A percentile compares a stretch with the other conserved stretches of the same genome.
phyloP scores from a whole-genome alignment of 768 basidiomycete species.

The Leccinum variicolor region DNA sequence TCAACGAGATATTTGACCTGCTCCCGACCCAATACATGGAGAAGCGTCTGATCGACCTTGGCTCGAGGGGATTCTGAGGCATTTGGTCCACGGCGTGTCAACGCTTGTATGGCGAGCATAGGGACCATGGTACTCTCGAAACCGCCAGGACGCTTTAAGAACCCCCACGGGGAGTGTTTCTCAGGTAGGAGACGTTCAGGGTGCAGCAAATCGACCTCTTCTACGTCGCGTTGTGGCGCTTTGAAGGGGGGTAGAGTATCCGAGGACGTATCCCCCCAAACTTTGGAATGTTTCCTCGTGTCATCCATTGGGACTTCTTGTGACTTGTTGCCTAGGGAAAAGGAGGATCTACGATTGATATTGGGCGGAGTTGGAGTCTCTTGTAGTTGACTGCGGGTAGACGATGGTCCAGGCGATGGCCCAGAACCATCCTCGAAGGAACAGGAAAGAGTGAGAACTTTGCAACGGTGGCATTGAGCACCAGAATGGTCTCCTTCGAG shows the following conservation, averaged over 20 bases:
- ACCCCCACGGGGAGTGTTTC: conserved; percentile 36
- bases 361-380: conserved; percentile 19
- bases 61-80: conserved; percentile 18
- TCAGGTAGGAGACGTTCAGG: conserved; percentile 37
- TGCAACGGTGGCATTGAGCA: conserved; percentile 47
- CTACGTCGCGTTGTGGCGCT: conserved; percentile 13
- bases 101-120: conserved; percentile 43
- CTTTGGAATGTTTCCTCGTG: conserved; percentile 16
- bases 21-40: conserved; percentile 32
- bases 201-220: conserved; percentile 31
- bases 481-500: conserved; percentile 38
- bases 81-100: conserved; percentile 30
- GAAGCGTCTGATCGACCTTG: conserved; percentile 27
- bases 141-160: conserved; percentile 35
- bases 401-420: conserved; percentile 13
- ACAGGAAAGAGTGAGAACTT: conserved; percentile 44
- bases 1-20: conserved; percentile 38
- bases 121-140: conserved; percentile 45
- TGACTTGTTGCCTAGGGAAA: conserved; percentile 17
- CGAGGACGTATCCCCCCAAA: conserved; percentile 18
- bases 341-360: conserved; percentile 25
- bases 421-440: conserved; percentile 39
- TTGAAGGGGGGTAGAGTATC: conserved; percentile 18
- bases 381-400: conserved; percentile 17
- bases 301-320: conserved; percentile 22